Evolutionary conservation across 495 filamentous ascomycete species (phyloP), one percentile per base, ranked within the genome.

Genomic region (Aspergillus kassunensis): DNA sequence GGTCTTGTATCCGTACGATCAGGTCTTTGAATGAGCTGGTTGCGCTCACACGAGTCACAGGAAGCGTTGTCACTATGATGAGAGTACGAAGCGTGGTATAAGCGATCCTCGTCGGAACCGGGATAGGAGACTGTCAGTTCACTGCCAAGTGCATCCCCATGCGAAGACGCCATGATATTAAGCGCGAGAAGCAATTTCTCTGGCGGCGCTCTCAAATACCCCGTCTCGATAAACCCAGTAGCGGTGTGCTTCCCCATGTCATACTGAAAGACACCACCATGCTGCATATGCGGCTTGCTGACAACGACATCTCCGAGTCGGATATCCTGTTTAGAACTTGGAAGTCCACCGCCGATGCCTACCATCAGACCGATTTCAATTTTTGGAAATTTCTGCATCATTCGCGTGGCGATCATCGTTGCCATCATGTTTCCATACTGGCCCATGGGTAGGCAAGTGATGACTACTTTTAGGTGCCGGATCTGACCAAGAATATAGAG

Each of bases 291-390:
- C 51, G 37, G 37, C 4, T 23, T 3, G 70, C 59, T 68, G 16
- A 72, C 61, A 0, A 72, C 67, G 2, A 74, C 55, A 62, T 72
- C 65, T 2, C 70, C 69, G 0, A 74, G 60, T 8, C 66, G 57
- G 20, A 72, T 64, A 59, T 68, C 63, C 10, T 57, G 34, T 16
- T 21, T 44, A 18, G 37, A 44, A 3, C 39, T 23, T 7, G 70
- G 70, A 2, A 65, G 59, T 1, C 69, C 68, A 0, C 62, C 70
- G 1, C 68, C 69, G 46, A 73, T 68, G 12, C 68, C 69, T 2
- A 71, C 66, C 55, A 71, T 49, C 11, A 73, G 39, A 1, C 45
- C 51, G 41, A 65, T 61, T 18, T 50, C 43, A 13, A 73, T 35
- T 5, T 25, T 18, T 2, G 45, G 34, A 39, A 67, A 71, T 4